Evolutionary conservation across 306 rosid genomes (phyloP).

Genomic region (Ammopiptanthus mongolicus): DNA sequence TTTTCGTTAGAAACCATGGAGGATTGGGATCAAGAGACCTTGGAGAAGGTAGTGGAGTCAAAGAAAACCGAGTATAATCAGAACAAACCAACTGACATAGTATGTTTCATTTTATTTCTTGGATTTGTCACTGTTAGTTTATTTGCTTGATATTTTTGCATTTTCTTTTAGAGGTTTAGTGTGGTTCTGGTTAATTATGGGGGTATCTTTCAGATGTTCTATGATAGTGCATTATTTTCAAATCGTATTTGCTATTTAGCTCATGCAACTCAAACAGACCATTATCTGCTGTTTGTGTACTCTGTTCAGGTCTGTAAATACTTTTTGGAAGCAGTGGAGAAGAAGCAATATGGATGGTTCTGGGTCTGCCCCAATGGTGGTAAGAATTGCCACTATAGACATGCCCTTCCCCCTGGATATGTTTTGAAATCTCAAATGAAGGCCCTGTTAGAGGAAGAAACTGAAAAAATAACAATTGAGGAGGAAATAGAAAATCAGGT

Average conservation of each 20-base stretch:
- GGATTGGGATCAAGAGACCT: constrained; percentile 96
- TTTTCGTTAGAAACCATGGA: constrained; percentile 70
- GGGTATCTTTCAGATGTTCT: background rate
- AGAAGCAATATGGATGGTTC: constrained; percentile 97
- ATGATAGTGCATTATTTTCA: background rate
- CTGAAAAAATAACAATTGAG: constrained; percentile 65
- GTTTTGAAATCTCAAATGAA: constrained; percentile 95
- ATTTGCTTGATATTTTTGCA: background rate
- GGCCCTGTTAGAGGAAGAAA: constrained; percentile 82
- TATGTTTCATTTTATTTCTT: constrained; percentile 31
- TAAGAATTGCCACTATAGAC: constrained; percentile 90
- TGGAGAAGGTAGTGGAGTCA: constrained; percentile 93
- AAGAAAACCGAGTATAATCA: constrained; percentile 75
- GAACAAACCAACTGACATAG: constrained; percentile 98
- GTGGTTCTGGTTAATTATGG: background rate
- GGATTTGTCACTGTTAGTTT: background rate
- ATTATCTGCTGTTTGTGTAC: background rate
- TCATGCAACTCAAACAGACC: background rate
- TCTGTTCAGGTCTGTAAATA: constrained; percentile 43
- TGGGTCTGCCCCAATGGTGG: constrained; percentile 93
- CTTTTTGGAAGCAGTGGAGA: constrained; percentile 88
- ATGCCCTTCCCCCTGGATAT: constrained; percentile 97
- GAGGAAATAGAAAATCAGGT: constrained; percentile 97
- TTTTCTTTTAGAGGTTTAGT: background rate
- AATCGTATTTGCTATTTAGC: background rate